Conservation (phyloP, 2,329 filamentous ascomycete genomes). For the Sarocladium brachiariae region DNA sequence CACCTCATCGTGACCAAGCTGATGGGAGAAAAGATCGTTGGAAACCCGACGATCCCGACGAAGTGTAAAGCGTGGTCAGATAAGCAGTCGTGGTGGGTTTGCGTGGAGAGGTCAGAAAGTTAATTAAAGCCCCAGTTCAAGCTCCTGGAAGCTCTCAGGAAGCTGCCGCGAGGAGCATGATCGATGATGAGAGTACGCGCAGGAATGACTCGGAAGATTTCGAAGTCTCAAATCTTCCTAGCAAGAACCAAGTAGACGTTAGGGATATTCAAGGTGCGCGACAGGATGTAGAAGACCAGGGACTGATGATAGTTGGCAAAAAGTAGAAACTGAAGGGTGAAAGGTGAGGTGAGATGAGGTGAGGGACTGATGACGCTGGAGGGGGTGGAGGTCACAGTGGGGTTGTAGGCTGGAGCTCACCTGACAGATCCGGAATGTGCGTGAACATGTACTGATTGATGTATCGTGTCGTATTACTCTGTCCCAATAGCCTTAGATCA, state of each 20-base stretch:
- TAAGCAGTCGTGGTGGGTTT: no score
- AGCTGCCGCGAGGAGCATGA: background rate
- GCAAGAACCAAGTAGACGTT: background rate
- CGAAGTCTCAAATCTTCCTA: background rate
- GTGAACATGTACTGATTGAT: no score
- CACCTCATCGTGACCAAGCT: constrained; percentile 20
- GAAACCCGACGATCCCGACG: no score
- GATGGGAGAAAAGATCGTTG: background rate
- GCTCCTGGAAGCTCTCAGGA: background rate
- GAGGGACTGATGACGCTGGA: background rate
- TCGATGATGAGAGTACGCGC: background rate
- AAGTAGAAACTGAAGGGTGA: background rate
- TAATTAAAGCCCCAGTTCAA: no score
- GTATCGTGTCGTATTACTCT: no score
- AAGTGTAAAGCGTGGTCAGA: no score
- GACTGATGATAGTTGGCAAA: no score
- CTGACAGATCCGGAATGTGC: background rate
- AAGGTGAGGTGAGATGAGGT: background rate
- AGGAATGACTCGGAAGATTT: background rate
- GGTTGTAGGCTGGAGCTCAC: constrained; percentile 1
- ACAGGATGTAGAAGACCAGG: background rate
- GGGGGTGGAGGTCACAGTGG: background rate
- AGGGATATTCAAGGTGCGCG: constrained; percentile 4
- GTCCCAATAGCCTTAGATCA: no score
- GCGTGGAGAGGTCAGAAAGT: no score